These are phyloP conservation scores for Coleophoma crateriformis DNA, from an alignment of 2,329 filamentous ascomycete species.

Conservation along the genomic window DNA sequence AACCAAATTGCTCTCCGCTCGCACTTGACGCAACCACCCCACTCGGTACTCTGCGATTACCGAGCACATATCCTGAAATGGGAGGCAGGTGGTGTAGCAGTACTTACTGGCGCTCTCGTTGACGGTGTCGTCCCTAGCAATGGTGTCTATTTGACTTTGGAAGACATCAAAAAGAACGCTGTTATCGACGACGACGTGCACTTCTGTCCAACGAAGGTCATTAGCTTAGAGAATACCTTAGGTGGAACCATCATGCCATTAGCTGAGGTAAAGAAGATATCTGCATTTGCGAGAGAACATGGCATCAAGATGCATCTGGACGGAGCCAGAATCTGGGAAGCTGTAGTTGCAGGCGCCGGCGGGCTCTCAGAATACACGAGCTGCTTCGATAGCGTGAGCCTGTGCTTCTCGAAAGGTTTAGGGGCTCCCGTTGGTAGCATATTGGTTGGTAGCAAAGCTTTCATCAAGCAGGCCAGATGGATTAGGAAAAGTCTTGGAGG, in stretches of 20 bases:
- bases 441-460: conserved; percentile 52
- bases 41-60: conserved; percentile 73
- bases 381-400: conserved; percentile 67
- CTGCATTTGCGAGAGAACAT: conserved; percentile 59
- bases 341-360: conserved; percentile 64
- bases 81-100: conserved; percentile 61
- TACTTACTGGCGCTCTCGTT: conserved; percentile 64
- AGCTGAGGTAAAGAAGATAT: conserved; percentile 62
- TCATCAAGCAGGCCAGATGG: conserved; percentile 63
- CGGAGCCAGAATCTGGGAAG: conserved; percentile 79
- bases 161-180: conserved; percentile 63
- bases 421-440: conserved; percentile 78
- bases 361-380: conserved; percentile 60
- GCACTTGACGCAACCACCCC: conserved; percentile 73
- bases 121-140: conserved; percentile 64
- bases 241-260: conserved; percentile 75
- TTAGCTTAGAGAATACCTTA: conserved; percentile 82
- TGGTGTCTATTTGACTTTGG: conserved; percentile 51
- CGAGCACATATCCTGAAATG: conserved; percentile 71
- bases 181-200: conserved; percentile 67
- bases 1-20: conserved; percentile 81
- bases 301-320: conserved; percentile 70
- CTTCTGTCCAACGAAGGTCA: conserved; percentile 71
- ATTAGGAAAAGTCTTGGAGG: conserved; percentile 77
- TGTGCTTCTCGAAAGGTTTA: conserved; percentile 80